Evolutionary conservation across 805 yeast species (phyloP), one percentile per base, ranked within the genome.

Genomic region (Teunomyces aglyptinius): DNA sequence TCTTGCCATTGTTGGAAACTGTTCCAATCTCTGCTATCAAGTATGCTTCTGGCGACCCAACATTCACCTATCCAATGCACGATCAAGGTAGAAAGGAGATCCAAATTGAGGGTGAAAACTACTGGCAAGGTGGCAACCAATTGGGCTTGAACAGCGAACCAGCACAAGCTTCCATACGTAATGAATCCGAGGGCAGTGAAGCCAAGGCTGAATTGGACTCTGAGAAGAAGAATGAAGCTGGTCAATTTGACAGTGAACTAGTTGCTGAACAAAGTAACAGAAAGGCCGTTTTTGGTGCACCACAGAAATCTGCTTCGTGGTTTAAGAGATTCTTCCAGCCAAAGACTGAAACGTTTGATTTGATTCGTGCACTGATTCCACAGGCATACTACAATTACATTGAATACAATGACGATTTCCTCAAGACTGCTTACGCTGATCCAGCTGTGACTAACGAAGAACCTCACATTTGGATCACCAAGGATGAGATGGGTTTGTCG

Each of bases 391-490:
- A 61, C 64, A 68, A 70, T 52, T 70, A 71, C 55, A 64, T 71
- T 47, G 71, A 67, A 50, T 73, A 73, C 53, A 64, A 69, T 46
- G 58, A 65, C 5, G 75, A 71, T 38, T 74, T 71, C 49, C 57
- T 72, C 28, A 62, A 64, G 48, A 58, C 63, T 43, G 73, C 77
- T 16, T 84, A 80, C 55, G 70, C 74, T 31, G 78, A 81, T 56
- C 88, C 89, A 19, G 77, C 78, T 34, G 76, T 81, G 32, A 64
- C 60, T n/a, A 83, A 73, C 27, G 75, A 67, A 6, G 81, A 70
- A 49, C 88, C 89, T 26, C 76, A 77, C 47, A 70, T 85, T 42
- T 87, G 95, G 95, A 70, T 86, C 50, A 81, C 86, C 36, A 77
- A 70, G 53, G 95, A 87, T 63, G 69, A 77, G 5, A 66, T 82